These are phyloP conservation scores for Colletotrichum siamense DNA, from an alignment of 2,329 filamentous ascomycete genomes.

Conservation along the genomic window DNA sequence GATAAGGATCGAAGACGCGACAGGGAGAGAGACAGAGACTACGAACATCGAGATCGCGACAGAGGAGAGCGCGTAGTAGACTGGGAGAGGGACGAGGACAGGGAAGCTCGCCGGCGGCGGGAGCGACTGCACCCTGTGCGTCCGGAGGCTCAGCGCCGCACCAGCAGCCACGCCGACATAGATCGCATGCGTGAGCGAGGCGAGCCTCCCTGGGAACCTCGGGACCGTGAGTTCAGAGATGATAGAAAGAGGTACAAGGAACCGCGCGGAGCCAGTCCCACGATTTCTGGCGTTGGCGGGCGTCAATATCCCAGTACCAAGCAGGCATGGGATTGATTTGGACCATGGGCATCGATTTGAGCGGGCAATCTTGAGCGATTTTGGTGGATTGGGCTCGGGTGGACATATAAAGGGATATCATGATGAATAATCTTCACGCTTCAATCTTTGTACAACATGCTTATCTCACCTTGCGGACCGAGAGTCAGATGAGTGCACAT, in stretches of 20 bases:
- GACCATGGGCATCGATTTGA: neutral
- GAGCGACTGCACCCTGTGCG: constrained; percentile 40
- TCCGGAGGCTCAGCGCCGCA: constrained; percentile 47
- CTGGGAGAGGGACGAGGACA: constrained; percentile 36
- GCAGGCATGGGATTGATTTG: constrained; percentile 16
- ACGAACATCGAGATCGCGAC: constrained; percentile 24
- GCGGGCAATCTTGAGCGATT: neutral
- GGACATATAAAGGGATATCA: neutral
- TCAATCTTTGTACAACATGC: neutral
- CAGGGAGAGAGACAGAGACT: constrained; percentile 30
- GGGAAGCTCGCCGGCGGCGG: constrained; percentile 33
- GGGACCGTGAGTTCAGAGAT: constrained; percentile 20
- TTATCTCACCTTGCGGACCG: neutral
- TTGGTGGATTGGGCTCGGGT: neutral
- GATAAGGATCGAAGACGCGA: constrained; percentile 33
- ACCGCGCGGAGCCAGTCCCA: constrained; percentile 5
- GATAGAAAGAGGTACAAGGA: constrained; percentile 24
- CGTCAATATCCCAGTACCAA: constrained; percentile 21
- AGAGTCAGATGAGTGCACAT: neutral
- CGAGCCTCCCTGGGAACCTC: constrained; percentile 15
- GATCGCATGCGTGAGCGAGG: constrained; percentile 36
- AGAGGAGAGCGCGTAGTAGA: constrained; percentile 34
- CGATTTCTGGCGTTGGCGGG: constrained; percentile 21
- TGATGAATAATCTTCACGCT: neutral
- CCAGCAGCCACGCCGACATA: constrained; percentile 56